Evolutionary conservation across 805 yeast species (phyloP).

Genomic region (Sugiyamaella qingdaonensis): DNA sequence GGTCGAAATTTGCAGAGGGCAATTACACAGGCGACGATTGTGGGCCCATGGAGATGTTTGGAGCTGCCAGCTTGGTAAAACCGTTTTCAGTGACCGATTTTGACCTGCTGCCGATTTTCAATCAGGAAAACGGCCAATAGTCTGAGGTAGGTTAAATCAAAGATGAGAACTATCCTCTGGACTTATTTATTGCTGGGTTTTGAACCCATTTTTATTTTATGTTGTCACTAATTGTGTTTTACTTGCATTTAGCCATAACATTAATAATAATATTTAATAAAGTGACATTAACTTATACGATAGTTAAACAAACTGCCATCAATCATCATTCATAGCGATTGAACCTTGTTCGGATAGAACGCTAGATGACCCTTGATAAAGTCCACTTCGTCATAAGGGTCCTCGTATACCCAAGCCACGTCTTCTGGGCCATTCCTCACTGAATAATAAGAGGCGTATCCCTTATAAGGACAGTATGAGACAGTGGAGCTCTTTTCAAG

Average conservation of each 20-base stretch:
- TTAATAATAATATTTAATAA: too few relatives aligned
- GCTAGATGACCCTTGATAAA: constrained; percentile 12
- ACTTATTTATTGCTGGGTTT: background rate
- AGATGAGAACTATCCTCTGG: too few relatives aligned
- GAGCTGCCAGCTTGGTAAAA: background rate
- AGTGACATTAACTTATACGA: too few relatives aligned
- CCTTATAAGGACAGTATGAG: constrained; percentile 19
- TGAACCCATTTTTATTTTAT: background rate
- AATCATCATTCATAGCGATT: too few relatives aligned
- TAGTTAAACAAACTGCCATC: too few relatives aligned
- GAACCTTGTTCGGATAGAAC: constrained; percentile 14
- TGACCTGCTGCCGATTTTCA: background rate
- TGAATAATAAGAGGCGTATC: constrained; percentile 16
- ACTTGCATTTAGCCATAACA: too few relatives aligned
- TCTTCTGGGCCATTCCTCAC: constrained; percentile 11
- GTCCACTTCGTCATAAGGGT: constrained; percentile 12
- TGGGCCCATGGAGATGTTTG: background rate
- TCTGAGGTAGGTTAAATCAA: background rate
- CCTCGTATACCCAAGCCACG: constrained; percentile 19
- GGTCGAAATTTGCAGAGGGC: background rate
- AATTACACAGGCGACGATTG: background rate
- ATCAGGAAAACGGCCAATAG: background rate
- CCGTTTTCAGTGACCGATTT: background rate
- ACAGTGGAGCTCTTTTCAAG: constrained; percentile 11
- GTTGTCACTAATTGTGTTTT: background rate